Evolutionary conservation across 2,329 filamentous ascomycete genomes (phyloP), one percentile per base, ranked within the genome.

Genomic region (Pyricularia pennisetigena): DNA sequence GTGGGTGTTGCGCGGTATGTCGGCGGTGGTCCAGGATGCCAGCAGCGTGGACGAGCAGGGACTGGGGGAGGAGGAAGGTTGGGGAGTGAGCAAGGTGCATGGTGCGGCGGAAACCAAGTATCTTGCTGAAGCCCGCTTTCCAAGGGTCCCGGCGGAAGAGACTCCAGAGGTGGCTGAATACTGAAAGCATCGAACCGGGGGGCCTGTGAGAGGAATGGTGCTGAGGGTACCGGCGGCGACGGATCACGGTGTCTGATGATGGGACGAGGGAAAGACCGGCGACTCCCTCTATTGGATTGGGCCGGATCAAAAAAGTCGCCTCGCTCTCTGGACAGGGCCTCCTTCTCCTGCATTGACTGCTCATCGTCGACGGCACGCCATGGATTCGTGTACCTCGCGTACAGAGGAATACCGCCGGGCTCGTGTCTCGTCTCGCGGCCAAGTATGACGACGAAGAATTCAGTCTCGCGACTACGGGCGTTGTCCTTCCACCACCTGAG

Each of bases 401-500:
- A 30, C 28, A 28, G 24, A 23, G 65, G 65, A 41, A 59, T 54
- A 14, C 65, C 65, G 23, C 26, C 28, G 16, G 35, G 35, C 26
- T 59, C 65, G 65, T 59, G 49, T 7, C 35, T 28, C n/a, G 65
- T 66, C 65, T 66, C 30, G 12, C 41, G 41, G 26, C 65, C 65
- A 10, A 67, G 57, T 49, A 67, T 28, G 65, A 67, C 49, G 16
- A 67, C 24, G 54, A 67, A 61, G 28, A 30, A 61, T 41, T 67
- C 35, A 4, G 49, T 29, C 26, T 61, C 49, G 26, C 49, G 32
- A 14, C 24, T 57, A n/a, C 65, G 65, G 20, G 49, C 29, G 49
- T 67, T 67, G 54, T 67, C 65, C 49, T 67, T 67, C 65, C 65
- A 67, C 65, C 65, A 67, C 28, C 65, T 49, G 14, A 67, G 41